Evolutionary conservation across 768 basidiomycete species (phyloP).

Genomic region (Suillus subluteus): DNA sequence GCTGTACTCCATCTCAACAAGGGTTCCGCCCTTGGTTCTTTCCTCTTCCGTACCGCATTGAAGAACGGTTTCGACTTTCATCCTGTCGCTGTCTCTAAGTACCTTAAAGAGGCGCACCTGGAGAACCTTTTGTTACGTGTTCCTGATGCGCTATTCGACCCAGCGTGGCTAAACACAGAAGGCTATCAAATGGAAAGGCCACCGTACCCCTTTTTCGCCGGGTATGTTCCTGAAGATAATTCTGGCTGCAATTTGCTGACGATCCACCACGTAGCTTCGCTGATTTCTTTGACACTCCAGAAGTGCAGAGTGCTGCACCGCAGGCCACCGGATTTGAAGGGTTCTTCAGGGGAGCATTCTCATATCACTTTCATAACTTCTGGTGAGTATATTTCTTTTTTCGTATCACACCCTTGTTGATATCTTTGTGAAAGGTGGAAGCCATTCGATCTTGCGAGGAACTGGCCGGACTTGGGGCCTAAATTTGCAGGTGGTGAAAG

Average conservation of each 20-base stretch:
- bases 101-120: slow-evolving; percentile 81
- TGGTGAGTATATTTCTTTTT: slow-evolving; percentile 52
- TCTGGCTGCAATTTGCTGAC: slow-evolving; percentile 6
- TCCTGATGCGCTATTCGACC: slow-evolving; percentile 92
- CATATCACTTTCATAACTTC: slow-evolving; percentile 94
- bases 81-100: slow-evolving; percentile 87
- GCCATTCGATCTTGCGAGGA: slow-evolving; percentile 84
- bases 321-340: slow-evolving; percentile 86
- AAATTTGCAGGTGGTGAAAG: slow-evolving; percentile 79
- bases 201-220: slow-evolving; percentile 89
- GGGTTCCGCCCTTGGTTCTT: slow-evolving; percentile 84
- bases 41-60: slow-evolving; percentile 90
- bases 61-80: slow-evolving; percentile 94
- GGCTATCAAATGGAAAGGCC: slow-evolving; percentile 88
- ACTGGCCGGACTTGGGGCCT: slow-evolving; percentile 88
- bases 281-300: slow-evolving; percentile 81
- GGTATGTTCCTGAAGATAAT: slow-evolving; percentile 46
- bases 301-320: slow-evolving; percentile 71
- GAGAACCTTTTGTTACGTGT: slow-evolving; percentile 77
- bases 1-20: slow-evolving; percentile 90
- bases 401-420: background rate
- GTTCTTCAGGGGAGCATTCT: slow-evolving; percentile 92
- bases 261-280: slow-evolving; percentile 56
- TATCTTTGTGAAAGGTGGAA: slow-evolving; percentile 71
- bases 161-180: slow-evolving; percentile 94